Evolutionary conservation across 2,329 filamentous ascomycete species (phyloP).

Genomic region (Penicillium sp.): DNA sequence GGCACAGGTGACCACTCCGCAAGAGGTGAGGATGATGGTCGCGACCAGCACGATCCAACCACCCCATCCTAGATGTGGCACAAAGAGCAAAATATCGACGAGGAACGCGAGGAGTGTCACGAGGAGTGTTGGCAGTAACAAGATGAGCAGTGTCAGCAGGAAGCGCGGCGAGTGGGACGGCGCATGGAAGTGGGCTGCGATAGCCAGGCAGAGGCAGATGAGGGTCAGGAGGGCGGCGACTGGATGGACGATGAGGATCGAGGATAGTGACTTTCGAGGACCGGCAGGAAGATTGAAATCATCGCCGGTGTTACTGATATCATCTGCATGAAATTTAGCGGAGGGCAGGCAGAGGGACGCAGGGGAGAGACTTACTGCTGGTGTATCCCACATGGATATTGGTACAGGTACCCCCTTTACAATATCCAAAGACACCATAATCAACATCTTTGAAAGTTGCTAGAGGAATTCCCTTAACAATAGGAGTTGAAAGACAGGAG

Average conservation of each 20-base stretch:
- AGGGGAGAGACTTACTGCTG: conserved; percentile 59
- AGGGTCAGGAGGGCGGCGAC: conserved; percentile 83
- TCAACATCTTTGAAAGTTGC: conserved; percentile 71
- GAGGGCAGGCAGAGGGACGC: conserved; percentile 8
- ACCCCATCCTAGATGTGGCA: conserved; percentile 90
- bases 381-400: conserved; percentile 80
- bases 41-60: conserved; percentile 90
- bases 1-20: conserved; percentile 82
- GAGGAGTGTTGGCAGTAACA: conserved; percentile 80
- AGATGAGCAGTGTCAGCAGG: conserved; percentile 77
- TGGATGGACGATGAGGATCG: conserved; percentile 88
- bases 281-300: conserved; percentile 65
- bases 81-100: conserved; percentile 89
- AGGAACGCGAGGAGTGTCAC: conserved; percentile 83
- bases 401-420: conserved; percentile 64
- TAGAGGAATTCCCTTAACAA: conserved; percentile 80
- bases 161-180: conserved; percentile 89
- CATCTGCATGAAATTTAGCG: conserved; percentile 21
- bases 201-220: conserved; percentile 75
- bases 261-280: conserved; percentile 68
- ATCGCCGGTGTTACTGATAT: conserved; percentile 39
- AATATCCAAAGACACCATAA: conserved; percentile 93
- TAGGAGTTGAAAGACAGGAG: conserved; percentile 84
- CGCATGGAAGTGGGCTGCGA: conserved; percentile 78
- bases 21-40: conserved; percentile 77